Conservation (phyloP, 2,329 filamentous ascomycete genomes). For the Aspergillus puulaauensis region DNA sequence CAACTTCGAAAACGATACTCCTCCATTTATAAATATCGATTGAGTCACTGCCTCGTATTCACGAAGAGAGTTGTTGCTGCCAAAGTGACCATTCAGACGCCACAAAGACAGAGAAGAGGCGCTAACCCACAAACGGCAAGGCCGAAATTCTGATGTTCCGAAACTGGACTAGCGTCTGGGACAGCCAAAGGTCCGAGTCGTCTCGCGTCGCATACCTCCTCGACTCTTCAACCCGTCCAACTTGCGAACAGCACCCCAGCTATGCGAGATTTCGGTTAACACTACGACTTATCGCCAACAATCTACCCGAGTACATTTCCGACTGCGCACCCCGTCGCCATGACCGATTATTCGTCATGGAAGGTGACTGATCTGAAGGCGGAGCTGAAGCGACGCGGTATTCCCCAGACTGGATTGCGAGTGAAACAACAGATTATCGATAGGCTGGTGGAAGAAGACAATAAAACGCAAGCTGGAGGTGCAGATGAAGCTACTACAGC, state of each 20-base stretch:
- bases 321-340: slow-evolving; percentile 23
- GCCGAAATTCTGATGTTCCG: neutral
- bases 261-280: slow-evolving; percentile 13
- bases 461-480: slow-evolving; percentile 32
- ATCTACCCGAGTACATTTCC: slow-evolving; percentile 7
- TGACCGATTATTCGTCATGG: slow-evolving; percentile 58
- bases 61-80: slow-evolving; percentile 9
- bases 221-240: neutral
- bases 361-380: slow-evolving; percentile 75
- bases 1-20: neutral
- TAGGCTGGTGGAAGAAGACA: slow-evolving; percentile 54
- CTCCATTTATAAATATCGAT: neutral
- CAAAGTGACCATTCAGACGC: slow-evolving; percentile 15
- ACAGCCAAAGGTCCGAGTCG: slow-evolving; percentile 12
- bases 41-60: slow-evolving; percentile 6
- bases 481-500: slow-evolving; percentile 20
- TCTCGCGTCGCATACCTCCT: slow-evolving; percentile 10
- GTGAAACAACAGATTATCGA: slow-evolving; percentile 64
- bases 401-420: slow-evolving; percentile 69
- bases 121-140: neutral
- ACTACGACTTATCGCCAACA: neutral
- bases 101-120: neutral
- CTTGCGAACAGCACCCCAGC: slow-evolving; percentile 1
- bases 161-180: slow-evolving; percentile 12
- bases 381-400: slow-evolving; percentile 70